These are phyloP conservation scores for Lipomyces sp. DNA, from an alignment of 805 yeast species.

Conservation along the genomic window DNA sequence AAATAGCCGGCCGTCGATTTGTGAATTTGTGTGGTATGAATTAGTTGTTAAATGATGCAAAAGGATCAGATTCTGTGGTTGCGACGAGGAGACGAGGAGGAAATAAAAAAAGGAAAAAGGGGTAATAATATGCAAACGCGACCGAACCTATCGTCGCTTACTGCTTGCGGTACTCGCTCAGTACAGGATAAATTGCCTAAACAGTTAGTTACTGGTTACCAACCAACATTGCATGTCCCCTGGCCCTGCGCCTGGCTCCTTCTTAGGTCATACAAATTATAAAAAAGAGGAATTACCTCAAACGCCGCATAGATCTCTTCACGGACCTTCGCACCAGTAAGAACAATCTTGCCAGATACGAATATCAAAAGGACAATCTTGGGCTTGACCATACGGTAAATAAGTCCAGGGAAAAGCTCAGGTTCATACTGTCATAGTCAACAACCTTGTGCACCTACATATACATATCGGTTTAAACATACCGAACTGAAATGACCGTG, in stretches of 20 bases:
- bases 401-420: slow-evolving; percentile 95
- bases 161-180: slow-evolving; percentile 93
- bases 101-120: background rate
- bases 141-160: slow-evolving; percentile 37
- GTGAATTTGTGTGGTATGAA: background rate
- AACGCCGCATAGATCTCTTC: slow-evolving; percentile 98
- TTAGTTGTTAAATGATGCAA: background rate
- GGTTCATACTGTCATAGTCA: slow-evolving; percentile 69
- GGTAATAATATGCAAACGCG: background rate
- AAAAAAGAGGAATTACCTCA: slow-evolving; percentile 51
- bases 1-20: background rate
- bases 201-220: slow-evolving; percentile 6
- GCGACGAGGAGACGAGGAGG: too few species aligned
- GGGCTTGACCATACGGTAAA: slow-evolving; percentile 99
- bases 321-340: slow-evolving; percentile 98
- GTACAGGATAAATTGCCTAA: slow-evolving; percentile 91
- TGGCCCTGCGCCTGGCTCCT: background rate
- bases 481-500: slow-evolving; percentile 83
- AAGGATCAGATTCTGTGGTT: background rate
- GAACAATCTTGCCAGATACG: slow-evolving; percentile 95
- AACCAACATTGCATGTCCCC: background rate
- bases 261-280: background rate
- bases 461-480: background rate
- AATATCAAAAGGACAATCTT: slow-evolving; percentile 94
- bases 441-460: background rate